Evolutionary conservation across 345 rosid genomes (phyloP).

Genomic region (Lepidium didymum): DNA sequence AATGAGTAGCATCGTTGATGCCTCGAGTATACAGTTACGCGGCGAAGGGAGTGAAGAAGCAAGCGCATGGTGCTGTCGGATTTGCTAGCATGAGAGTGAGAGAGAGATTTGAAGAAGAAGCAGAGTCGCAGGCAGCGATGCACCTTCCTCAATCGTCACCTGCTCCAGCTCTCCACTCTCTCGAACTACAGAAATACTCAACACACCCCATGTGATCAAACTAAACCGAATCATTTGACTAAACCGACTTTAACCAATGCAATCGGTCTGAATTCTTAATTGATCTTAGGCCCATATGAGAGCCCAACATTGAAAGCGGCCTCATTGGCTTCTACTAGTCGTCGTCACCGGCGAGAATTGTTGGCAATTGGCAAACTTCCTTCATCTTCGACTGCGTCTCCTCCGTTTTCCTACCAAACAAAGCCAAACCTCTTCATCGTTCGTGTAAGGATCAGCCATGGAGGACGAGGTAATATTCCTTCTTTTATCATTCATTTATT

Average conservation of each 20-base stretch:
- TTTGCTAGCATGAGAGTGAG: not conserved
- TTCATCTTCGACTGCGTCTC: not conserved
- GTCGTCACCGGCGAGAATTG: constrained; percentile 14
- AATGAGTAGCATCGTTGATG: constrained; percentile 2
- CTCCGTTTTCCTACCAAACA: not conserved
- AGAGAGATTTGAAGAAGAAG: not conserved
- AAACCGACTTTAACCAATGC: not conserved
- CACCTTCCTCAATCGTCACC: not conserved
- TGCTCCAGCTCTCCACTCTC: not conserved
- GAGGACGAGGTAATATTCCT: constrained; percentile 18
- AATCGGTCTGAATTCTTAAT: not conserved
- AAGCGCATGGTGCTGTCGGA: constrained; percentile 10
- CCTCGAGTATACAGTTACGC: constrained; percentile 4
- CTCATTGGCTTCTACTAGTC: constrained; percentile 7
- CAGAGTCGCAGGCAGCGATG: not conserved
- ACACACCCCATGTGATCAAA: not conserved
- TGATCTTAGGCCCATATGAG: constrained; percentile 10
- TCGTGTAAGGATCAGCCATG: constrained; percentile 19
- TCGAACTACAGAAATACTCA: not conserved
- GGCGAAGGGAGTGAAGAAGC: constrained; percentile 9
- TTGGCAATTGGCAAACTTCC: not conserved
- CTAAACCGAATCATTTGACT: constrained; percentile 1
- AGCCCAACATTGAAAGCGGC: constrained; percentile 7
- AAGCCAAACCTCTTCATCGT: not conserved
- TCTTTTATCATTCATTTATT: not conserved